Evolutionary conservation across 2,329 filamentous ascomycete species (phyloP), one percentile per base, ranked within the genome.

Genomic region (Calonectria hongkongensis): DNA sequence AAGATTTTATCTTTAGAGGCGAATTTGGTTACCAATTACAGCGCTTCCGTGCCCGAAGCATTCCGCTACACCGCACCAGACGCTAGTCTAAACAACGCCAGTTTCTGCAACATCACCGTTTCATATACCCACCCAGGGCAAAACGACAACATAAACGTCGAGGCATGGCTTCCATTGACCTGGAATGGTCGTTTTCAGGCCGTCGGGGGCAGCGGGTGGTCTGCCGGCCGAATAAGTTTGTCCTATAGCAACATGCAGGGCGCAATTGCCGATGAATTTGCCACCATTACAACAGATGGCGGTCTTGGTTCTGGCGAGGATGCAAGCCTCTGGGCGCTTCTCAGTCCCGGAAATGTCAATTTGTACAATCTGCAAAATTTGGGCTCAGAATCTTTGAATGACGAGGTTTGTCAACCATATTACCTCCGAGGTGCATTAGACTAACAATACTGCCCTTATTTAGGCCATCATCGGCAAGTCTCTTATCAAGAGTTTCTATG

Each of bases 321-420:
- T 28, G 48, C 48, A 27, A 30, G 48, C 27, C 48, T 51, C 16
- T 51, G 48, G 48, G 48, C 48, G 13, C 13, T 51, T 5, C 27
- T 28, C 2, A 51, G 48, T 25, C 27, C 48, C 8, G 48, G 48
- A 18, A 51, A 51, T 45, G 58, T 47, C 8, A 63, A 63, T 33
- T 21, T 63, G 25, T 63, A 63, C 25, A 45, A 43, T 25, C 18
- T 63, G 27, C 58, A 63, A 36, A 63, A 63, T n/a, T 27, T 63
- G 15, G 58, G 41, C 12, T 63, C 58, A 12, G 58, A 47, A 7
- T 63, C 58, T 8, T 47, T 63, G 25, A 51, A 51, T 51, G 48
- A 51, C 28, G 48, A 51, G 48, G 48, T 51, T 25, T 4, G 48
- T 51, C n/a, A 28, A 25, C 13, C 15, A 15, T 8, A 7, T 21